Evolutionary conservation across 176 grass and related monocot genomes (phyloP), one percentile per base, ranked within the genome.

Genomic region (Rhipidocladum racemiflorum): DNA sequence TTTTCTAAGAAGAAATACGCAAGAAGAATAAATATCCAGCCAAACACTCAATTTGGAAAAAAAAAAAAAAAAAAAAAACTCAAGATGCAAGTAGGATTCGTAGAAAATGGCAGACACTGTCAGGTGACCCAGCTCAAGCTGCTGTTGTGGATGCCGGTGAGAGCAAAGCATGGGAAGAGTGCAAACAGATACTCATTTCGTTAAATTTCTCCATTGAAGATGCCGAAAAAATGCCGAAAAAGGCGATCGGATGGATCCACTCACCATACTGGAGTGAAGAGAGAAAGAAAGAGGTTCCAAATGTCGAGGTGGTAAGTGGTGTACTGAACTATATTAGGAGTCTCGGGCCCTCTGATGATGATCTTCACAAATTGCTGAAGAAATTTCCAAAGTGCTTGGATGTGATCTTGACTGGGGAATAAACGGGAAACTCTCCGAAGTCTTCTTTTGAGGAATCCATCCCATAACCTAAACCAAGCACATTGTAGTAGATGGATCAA

Each of bases 191-290:
- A 8, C 86, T 98, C 16, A 85, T 72, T 9, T 53, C 74, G 4
- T 65, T 95, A 21, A 85, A 84, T 50, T 98, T 95, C 81, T 85
- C 92, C 39, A 1, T 16, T 0, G 90, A 95, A 20, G 96, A 91
- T 0, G 87, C 90, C 0, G 76, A 90, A 4, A 85, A 88, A 27
- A 93, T 98, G 85, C 74, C 95, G 35, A 91, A 76, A 59, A 95
- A n/a, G 75, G 96, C 96, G 27, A 95, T 91, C 42, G 96, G 96
- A 6, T 98, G 92, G 95, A 81, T 88, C 28, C 92, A 89, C 55
- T 95, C 95, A 11, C 92, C 92, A 0, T 98, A 98, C 38, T 98
- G 95, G 96, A 90, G 88, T 1, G 92, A 95, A 72, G 92, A 98
- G 82, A 88, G 90, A 62, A 81, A 56, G 20, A 85, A 84, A 32